Evolutionary conservation across 345 rosid genomes (phyloP), one percentile per base, ranked within the genome.

Genomic region (Pistacia atlantica): DNA sequence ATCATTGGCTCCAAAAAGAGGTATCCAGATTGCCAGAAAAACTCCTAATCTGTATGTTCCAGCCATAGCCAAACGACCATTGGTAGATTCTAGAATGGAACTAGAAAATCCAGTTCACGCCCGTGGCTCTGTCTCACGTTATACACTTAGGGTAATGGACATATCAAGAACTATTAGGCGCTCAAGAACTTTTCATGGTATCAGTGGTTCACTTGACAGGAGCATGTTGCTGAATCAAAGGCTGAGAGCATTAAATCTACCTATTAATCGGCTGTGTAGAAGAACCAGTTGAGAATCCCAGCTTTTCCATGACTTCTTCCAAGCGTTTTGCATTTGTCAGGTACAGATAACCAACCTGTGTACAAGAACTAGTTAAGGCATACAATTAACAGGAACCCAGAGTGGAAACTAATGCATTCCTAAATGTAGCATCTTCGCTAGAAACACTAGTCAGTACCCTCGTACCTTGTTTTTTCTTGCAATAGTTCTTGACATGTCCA

Each of bases 211-310:
- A 3, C 72, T 82, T 72, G 88, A 88, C 6, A 83, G 89, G 62
- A 82, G 77, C 51, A 22, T 35, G 45, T 28, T 85, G 45, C 84
- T 84, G 22, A 78, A 88, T 22, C 90, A 82, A 81, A 91, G 85
- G 81, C 86, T 92, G 57, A 93, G 91, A 84, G 88, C 91, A 45
- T 59, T 87, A 57, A 88, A 88, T 66, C 89, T 96, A 22, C 25
- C 25, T 22, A 22, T 22, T 22, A 22, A 22, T 22, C 25, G 25
- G 25, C 25, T 22, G 25, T 22, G 25, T 22, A 22, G 25, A 22
- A 22, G 25, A 22, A 22, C 25, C 25, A 22, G 25, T 22, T 22
- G 25, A 22, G 25, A 22, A 22, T 22, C 25, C 25, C 25, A 22
- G 25, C 25, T 22, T 22, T 22, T 22, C 25, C 25, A 22, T 22